A percentile compares a stretch with the other conserved stretches of the same genome.
Evolutionary conservation across 495 filamentous ascomycete species (phyloP).

Genomic region (Eremomyces bilateralis): DNA sequence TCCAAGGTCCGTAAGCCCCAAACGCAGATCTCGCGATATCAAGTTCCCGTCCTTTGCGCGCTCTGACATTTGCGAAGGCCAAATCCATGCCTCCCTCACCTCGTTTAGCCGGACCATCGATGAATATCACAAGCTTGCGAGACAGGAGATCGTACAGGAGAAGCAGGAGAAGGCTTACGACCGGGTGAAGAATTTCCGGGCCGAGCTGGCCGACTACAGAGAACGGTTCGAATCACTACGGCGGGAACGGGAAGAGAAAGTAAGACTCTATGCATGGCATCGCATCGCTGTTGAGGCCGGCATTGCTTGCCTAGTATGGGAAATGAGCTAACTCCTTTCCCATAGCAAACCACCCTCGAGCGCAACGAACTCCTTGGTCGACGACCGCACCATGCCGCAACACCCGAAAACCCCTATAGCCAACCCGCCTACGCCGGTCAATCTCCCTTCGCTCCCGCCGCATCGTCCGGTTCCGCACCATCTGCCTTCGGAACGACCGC

Average conservation of each 20-base stretch:
- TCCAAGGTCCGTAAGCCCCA: too few relatives aligned
- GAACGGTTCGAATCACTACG: slow-evolving; percentile 57
- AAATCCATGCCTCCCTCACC: slow-evolving; percentile 69
- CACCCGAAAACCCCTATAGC: slow-evolving; percentile 90
- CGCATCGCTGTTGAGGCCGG: too few relatives aligned
- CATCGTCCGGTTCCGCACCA: slow-evolving; percentile 4
- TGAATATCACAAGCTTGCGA: slow-evolving; percentile 70
- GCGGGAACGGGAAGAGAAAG: slow-evolving; percentile 47
- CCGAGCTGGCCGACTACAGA: slow-evolving; percentile 59
- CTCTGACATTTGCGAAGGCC: slow-evolving; percentile 25
- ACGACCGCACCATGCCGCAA: slow-evolving; percentile 66
- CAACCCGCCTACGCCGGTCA: slow-evolving; percentile 23
- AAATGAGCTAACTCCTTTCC: too few relatives aligned
- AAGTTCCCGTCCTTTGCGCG: too few relatives aligned
- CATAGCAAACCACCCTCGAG: slow-evolving; percentile 41
- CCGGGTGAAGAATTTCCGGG: slow-evolving; percentile 64
- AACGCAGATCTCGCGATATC: slow-evolving; percentile 62
- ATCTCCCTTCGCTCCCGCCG: slow-evolving; percentile 15
- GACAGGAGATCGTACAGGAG: slow-evolving; percentile 62
- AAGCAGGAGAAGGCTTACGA: slow-evolving; percentile 85
- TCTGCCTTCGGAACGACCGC: slow-evolving; percentile 25
- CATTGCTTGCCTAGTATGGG: too few relatives aligned
- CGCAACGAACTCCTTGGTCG: slow-evolving; percentile 73
- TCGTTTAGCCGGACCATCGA: slow-evolving; percentile 81
- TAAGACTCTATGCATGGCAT: too few relatives aligned